Evolutionary conservation across 2,329 filamentous ascomycete species (phyloP).

Genomic region (Xylariaceae sp.): DNA sequence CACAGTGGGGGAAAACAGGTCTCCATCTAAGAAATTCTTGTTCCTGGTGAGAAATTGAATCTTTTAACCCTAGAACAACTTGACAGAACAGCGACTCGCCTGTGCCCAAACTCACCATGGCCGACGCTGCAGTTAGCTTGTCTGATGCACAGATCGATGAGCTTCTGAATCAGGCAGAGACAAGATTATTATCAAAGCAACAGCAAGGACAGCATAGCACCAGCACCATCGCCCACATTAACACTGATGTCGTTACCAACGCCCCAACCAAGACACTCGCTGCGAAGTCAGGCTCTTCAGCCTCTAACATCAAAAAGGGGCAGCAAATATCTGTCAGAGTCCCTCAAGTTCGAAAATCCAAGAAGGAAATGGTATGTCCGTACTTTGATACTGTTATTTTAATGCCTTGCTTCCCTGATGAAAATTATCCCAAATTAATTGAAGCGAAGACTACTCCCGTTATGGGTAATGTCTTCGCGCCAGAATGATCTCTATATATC

Average conservation of each 20-base stretch:
- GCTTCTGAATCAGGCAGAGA: slow-evolving; percentile 68
- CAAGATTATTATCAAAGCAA: slow-evolving; percentile 51
- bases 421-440: slow-evolving; percentile 76
- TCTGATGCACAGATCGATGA: slow-evolving; percentile 68
- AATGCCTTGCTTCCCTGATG: slow-evolving; percentile 63
- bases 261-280: slow-evolving; percentile 15
- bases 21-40: not conserved
- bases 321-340: slow-evolving; percentile 38
- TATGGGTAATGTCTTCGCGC: slow-evolving; percentile 77
- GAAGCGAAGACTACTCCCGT: slow-evolving; percentile 80
- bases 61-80: too few species aligned
- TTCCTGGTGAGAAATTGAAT: not conserved
- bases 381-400: not conserved
- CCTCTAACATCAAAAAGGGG: slow-evolving; percentile 14
- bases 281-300: slow-evolving; percentile 18
- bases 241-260: slow-evolving; percentile 37
- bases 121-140: slow-evolving; percentile 50
- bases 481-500: slow-evolving; percentile 53
- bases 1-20: slow-evolving; percentile 13
- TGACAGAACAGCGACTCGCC: not conserved
- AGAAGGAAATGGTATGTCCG: slow-evolving; percentile 43
- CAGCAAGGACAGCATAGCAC: slow-evolving; percentile 34
- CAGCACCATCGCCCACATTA: slow-evolving; percentile 40
- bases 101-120: slow-evolving; percentile 34
- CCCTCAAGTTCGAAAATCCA: slow-evolving; percentile 36